Percentiles rank a stretch among this genome's conserved stretches.
Evolutionary conservation across 2,329 filamentous ascomycete species (phyloP).

Genomic region (Cytospora paraplurivora): DNA sequence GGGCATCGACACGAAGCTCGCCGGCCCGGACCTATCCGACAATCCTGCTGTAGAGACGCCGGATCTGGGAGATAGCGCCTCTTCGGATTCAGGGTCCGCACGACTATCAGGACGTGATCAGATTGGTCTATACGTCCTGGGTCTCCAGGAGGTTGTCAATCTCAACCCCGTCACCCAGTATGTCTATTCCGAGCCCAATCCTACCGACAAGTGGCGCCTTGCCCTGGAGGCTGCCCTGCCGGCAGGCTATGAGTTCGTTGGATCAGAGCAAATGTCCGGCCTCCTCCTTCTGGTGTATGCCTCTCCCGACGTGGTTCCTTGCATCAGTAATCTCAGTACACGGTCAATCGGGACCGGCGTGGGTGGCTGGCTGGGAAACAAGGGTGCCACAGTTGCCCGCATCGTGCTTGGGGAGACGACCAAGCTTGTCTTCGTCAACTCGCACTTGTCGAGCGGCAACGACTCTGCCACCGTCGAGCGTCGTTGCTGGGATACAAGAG

Average conservation of each 20-base stretch:
- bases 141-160: slow-evolving; percentile 90
- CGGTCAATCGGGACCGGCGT: slow-evolving; percentile 85
- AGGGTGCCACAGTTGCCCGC: slow-evolving; percentile 82
- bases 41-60: slow-evolving; percentile 41
- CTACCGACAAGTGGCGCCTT: slow-evolving; percentile 78
- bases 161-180: slow-evolving; percentile 79
- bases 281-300: slow-evolving; percentile 84
- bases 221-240: slow-evolving; percentile 76
- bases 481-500: slow-evolving; percentile 84
- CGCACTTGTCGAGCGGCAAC: slow-evolving; percentile 84
- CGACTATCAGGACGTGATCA: slow-evolving; percentile 62
- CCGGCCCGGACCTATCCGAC: slow-evolving; percentile 52
- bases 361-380: slow-evolving; percentile 94
- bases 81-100: slow-evolving; percentile 38
- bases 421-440: slow-evolving; percentile 85
- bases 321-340: slow-evolving; percentile 80
- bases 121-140: slow-evolving; percentile 88
- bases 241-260: slow-evolving; percentile 72
- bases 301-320: slow-evolving; percentile 71
- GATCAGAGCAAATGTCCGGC: slow-evolving; percentile 83
- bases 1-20: slow-evolving; percentile 66
- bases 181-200: slow-evolving; percentile 71
- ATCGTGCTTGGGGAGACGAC: slow-evolving; percentile 89
- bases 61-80: slow-evolving; percentile 32
- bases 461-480: slow-evolving; percentile 78